Percentiles rank a stretch among this genome's conserved stretches.
Conservation (phyloP, 2,329 filamentous ascomycete species). For the Monosporascus ibericus region DNA sequence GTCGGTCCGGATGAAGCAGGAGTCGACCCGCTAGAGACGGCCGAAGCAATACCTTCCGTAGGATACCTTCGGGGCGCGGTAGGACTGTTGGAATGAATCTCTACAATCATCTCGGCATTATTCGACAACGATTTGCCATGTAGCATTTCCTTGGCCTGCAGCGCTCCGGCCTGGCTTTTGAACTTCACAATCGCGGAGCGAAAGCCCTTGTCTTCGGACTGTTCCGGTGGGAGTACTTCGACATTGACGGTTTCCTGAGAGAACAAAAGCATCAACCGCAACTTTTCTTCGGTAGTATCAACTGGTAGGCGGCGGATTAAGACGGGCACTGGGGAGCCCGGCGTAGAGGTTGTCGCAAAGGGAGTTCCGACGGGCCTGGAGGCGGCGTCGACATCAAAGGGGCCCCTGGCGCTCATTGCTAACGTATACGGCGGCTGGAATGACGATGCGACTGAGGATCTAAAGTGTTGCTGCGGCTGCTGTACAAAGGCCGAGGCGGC, state of each 20-base stretch:
- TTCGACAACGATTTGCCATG: constrained; percentile 49
- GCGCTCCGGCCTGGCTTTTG: constrained; percentile 44
- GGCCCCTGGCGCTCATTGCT: constrained; percentile 24
- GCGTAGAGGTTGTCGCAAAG: constrained; percentile 29
- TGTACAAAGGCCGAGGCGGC: constrained; percentile 36
- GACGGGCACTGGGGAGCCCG: constrained; percentile 38
- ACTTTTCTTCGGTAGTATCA: constrained; percentile 46
- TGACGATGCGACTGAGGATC: constrained; percentile 24
- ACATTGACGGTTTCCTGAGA: constrained; percentile 48
- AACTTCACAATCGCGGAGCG: constrained; percentile 49
- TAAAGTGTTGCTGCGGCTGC: constrained; percentile 34
- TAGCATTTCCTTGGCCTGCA: constrained; percentile 51
- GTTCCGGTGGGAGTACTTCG: constrained; percentile 44
- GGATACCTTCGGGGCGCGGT: constrained; percentile 42
- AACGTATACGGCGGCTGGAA: constrained; percentile 27
- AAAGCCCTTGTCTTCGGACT: constrained; percentile 43
- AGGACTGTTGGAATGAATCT: constrained; percentile 45
- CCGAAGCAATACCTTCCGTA: constrained; percentile 35
- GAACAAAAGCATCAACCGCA: constrained; percentile 53
- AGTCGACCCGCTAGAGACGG: constrained; percentile 35
- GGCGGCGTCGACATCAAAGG: constrained; percentile 36
- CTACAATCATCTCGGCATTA: constrained; percentile 52
- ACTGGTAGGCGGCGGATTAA: constrained; percentile 49
- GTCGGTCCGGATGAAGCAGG: constrained; percentile 40
- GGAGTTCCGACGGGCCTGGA: constrained; percentile 33